Evolutionary conservation across 2,329 filamentous ascomycete genomes (phyloP), one percentile per base, ranked within the genome.

Genomic region (Immersiporthe knoxdaviesiana): DNA sequence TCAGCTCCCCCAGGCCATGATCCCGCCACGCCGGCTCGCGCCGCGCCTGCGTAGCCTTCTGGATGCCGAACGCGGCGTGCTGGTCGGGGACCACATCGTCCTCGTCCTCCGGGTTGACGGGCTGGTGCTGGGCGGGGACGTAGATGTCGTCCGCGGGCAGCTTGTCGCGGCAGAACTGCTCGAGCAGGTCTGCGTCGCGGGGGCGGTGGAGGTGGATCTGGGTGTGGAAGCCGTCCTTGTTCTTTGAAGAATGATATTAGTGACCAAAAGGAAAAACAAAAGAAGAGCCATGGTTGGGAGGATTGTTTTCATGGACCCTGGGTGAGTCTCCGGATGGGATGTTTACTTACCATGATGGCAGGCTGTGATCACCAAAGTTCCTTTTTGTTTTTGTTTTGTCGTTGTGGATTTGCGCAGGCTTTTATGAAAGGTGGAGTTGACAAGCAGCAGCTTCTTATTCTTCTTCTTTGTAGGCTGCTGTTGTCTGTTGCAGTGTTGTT

Each of bases 31-130:
- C 89, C 1, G 91, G 85, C 80, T 94, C 91, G 75, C 85, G 87
- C 74, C 84, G 85, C 72, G 87, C 86, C 80, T 93, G 91, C 21
- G 92, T 94, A 12, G 92, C 92, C 73, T 91, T 87, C 78, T 92
- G 89, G 75, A 97, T 96, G 52, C 92, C 93, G 78, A 96, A 96
- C 0, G 92, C 93, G 16, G 92, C 92, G 77, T 96, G 92, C 81
- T 96, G 92, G 79, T 96, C 92, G 0, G 93, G 92, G 5, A 96
- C 92, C 4, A 96, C 91, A 76, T 96, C 92, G 76, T 96, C 93
- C 80, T 96, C 92, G 78, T 96, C 92, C 79, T 96, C 92, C 0
- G 93, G 92, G 77, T 96, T 95, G 76, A 94, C 85, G 54, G 92
- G 93, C 78, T 93, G 92, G 77, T 94, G 88, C 72, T 93, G 88